Conservation (phyloP, 1,139 yeast genomes). For the Kurtzmaniella quercitrusa region DNA sequence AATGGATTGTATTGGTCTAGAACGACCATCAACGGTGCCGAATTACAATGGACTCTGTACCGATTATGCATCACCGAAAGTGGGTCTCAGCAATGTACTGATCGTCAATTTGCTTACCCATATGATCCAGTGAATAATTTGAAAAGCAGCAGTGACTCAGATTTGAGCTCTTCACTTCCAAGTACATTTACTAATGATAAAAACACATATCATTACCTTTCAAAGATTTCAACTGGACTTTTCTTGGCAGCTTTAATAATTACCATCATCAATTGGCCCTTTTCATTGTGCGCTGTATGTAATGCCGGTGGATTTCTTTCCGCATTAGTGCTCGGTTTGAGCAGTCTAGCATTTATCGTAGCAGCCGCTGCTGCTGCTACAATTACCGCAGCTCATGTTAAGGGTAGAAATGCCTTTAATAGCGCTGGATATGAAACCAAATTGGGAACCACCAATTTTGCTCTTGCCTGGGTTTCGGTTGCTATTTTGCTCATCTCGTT, state of each 20-base stretch:
- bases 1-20: conserved; percentile 66
- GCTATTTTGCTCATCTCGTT: conserved; percentile 37
- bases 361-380: conserved; percentile 50
- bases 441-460: conserved; percentile 58
- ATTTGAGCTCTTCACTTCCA: conserved; percentile 43
- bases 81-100: conserved; percentile 43
- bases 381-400: conserved; percentile 61
- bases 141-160: conserved; percentile 34
- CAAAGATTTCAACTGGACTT: conserved; percentile 69
- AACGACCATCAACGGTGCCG: conserved; percentile 59
- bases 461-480: conserved; percentile 61
- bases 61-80: conserved; percentile 38
- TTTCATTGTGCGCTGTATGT: background rate
- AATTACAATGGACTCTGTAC: conserved; percentile 73
- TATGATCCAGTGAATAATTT: conserved; percentile 51
- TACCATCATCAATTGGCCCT: background rate
- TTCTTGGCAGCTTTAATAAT: conserved; percentile 42
- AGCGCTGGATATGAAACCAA: conserved; percentile 42
- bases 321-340: background rate
- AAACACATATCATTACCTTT: conserved; percentile 54
- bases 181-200: conserved; percentile 39
- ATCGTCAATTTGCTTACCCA: conserved; percentile 54
- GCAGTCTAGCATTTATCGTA: conserved; percentile 50
- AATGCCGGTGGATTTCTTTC: background rate
- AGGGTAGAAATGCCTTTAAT: conserved; percentile 55